phyloP scores from a whole-genome alignment of 1,284 basidiomycete species.

The Singerocomus inundabilis region DNA sequence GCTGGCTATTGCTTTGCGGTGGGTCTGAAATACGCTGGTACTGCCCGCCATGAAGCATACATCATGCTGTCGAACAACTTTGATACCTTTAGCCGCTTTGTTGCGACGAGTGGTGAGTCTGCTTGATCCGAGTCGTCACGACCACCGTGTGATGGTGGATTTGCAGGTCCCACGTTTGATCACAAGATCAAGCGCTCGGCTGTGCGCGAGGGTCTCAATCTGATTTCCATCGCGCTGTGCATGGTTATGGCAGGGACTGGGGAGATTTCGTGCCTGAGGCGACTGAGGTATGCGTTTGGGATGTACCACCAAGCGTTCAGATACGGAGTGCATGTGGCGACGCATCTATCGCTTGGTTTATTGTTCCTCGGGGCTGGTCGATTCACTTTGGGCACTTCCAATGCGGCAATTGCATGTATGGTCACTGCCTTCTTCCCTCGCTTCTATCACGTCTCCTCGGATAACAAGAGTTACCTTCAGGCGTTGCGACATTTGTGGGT shows the following conservation, averaged over 20 bases:
- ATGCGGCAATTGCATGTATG: conserved; percentile 89
- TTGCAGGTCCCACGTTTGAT: conserved; percentile 72
- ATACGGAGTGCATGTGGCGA: conserved; percentile 90
- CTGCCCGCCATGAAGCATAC: conserved; percentile 85
- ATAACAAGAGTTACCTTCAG: conserved; percentile 91
- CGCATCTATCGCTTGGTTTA: conserved; percentile 88
- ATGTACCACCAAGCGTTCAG: conserved; percentile 79
- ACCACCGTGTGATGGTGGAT: not conserved
- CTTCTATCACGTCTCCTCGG: conserved; percentile 74
- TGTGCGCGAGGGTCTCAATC: conserved; percentile 84
- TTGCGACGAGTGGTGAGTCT: conserved; percentile 59
- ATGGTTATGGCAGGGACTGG: conserved; percentile 98
- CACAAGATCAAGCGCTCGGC: conserved; percentile 83
- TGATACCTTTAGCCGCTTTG: conserved; percentile 71
- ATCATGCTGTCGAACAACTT: conserved; percentile 78
- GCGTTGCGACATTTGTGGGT: conserved; percentile 96
- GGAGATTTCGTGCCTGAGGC: conserved; percentile 85
- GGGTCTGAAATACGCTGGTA: conserved; percentile 92
- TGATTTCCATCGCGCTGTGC: conserved; percentile 81
- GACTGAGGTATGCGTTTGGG: conserved; percentile 91
- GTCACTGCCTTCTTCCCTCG: conserved; percentile 90
- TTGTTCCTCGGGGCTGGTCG: conserved; percentile 94
- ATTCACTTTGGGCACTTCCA: conserved; percentile 89
- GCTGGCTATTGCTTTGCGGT: conserved; percentile 91
- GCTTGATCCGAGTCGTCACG: not conserved